Evolutionary conservation across 1,284 basidiomycete genomes (phyloP), one percentile per base, ranked within the genome.

Genomic region (Boletellus deceptivus): DNA sequence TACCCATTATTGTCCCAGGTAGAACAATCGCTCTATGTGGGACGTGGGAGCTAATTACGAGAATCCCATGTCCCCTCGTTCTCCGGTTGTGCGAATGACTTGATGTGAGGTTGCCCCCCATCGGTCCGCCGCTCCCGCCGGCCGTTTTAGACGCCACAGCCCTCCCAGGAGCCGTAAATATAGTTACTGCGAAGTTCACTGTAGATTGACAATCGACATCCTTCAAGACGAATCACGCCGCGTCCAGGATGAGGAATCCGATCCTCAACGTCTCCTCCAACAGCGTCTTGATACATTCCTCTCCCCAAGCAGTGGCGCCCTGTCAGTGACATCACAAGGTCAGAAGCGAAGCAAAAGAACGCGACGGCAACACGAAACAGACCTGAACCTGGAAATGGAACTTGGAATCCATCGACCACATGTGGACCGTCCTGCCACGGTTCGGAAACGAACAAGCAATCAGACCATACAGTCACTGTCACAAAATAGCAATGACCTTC

Each of bases 291-390:
- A 57, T 57, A 24, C 45, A 49, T 27, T 61, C 59, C 24, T 61
- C 59, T 24, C 59, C 56, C 61, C 61, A 63, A 14, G 46, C 59
- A 11, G 53, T 57, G n/a, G 50, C 48, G 4, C 56, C 59, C 59
- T 60, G n/a, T n/a, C 17, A 46, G 16, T 29, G 6, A 20, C 0
- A n/a, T 43, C 16, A 47, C 16, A 20, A 22, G 2, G 7, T 22
- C 38, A 20, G 14, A 18, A 18, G 18, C 8, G 22, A 3, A 13
- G 13, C 24, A n/a, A 9, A 33, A n/a, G 6, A 17, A 6, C 29
- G 22, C 3, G 2, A 16, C 33, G 5, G 34, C 34, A 13, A 6
- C 0, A 25, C 18, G 24, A 9, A 9, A 51, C 55, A 8, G 6
- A 63, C 59, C 34, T 56, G 49, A 18, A 60, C 10, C 25, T 61